These are phyloP conservation scores for Chlamydomonas eustigma DNA, from an alignment of 139 green algal species.

Conservation along the genomic window DNA sequence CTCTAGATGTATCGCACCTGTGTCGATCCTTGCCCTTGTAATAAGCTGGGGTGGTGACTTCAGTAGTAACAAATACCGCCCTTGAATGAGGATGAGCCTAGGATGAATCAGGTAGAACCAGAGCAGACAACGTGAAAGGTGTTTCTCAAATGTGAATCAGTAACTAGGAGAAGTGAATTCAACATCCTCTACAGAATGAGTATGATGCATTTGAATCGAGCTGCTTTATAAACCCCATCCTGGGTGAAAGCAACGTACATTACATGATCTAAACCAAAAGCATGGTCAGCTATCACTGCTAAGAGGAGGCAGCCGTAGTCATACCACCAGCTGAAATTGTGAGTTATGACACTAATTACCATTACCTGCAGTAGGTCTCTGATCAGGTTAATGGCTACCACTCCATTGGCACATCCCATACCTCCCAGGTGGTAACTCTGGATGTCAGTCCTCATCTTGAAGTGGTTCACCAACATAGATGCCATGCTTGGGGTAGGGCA, in stretches of 20 bases:
- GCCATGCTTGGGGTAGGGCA: constrained; percentile 66
- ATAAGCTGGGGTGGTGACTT: constrained; percentile 51
- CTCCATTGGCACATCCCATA: constrained; percentile 76
- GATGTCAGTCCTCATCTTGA: constrained; percentile 44
- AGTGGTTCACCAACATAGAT: constrained; percentile 60
- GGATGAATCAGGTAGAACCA: too few relatives aligned
- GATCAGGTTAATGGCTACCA: constrained; percentile 69
- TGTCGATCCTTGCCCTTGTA: constrained; percentile 51
- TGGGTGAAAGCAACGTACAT: neutral
- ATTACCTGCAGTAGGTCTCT: constrained; percentile 53
- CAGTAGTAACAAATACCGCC: constrained; percentile 51
- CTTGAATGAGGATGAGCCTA: constrained; percentile 50
- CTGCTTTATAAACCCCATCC: too few relatives aligned
- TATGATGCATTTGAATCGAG: neutral
- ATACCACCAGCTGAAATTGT: too few relatives aligned
- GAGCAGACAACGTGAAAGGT: too few relatives aligned
- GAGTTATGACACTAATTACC: neutral
- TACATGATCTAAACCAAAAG: neutral
- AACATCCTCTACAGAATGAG: too few relatives aligned
- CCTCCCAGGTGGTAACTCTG: constrained; percentile 52
- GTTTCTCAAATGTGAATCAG: too few relatives aligned
- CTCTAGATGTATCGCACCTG: too few relatives aligned
- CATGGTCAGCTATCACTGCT: too few relatives aligned
- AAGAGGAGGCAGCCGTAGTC: too few relatives aligned
- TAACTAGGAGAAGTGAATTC: too few relatives aligned